Percentiles rank a stretch among this genome's conserved stretches.
phyloP scores from a whole-genome alignment of 1,284 basidiomycete species.

The Spongispora temasekensis region DNA sequence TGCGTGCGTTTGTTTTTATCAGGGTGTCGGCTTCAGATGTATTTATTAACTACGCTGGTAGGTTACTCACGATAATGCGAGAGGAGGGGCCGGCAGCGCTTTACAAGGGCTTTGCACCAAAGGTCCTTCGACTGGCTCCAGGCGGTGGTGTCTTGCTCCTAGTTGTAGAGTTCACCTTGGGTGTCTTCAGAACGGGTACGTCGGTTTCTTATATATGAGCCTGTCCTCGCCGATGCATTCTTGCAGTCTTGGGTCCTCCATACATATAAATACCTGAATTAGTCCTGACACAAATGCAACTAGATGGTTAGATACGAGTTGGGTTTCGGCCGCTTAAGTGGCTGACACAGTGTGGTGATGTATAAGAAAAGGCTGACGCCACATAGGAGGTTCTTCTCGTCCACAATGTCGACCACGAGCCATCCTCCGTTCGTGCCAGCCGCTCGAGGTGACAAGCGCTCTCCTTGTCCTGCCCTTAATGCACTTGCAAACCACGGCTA shows the following conservation, averaged over 20 bases:
- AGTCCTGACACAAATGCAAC: slow-evolving; percentile 4
- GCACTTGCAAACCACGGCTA: slow-evolving; percentile 49
- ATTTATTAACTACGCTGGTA: slow-evolving; percentile 21
- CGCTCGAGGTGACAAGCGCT: slow-evolving; percentile 37
- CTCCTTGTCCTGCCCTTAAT: slow-evolving; percentile 54
- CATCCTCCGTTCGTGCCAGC: slow-evolving; percentile 43
- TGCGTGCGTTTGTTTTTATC: slow-evolving; percentile 41
- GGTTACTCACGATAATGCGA: slow-evolving; percentile 75
- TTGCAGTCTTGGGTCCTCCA: slow-evolving; percentile 36
- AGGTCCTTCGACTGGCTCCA: slow-evolving; percentile 86
- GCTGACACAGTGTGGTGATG: no score
- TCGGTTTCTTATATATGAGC: slow-evolving; percentile 10
- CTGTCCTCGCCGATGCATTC: background rate
- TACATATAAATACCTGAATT: slow-evolving; percentile 29
- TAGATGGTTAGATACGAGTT: background rate
- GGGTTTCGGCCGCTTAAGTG: no score
- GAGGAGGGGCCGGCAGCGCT: slow-evolving; percentile 90
- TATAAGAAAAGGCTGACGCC: slow-evolving; percentile 19
- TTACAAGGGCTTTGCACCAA: slow-evolving; percentile 93
- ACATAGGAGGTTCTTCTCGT: slow-evolving; percentile 22
- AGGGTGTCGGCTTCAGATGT: background rate
- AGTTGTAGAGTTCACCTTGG: slow-evolving; percentile 84
- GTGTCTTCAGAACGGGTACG: slow-evolving; percentile 72
- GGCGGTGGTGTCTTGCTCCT: slow-evolving; percentile 94
- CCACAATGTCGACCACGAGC: slow-evolving; percentile 30